A percentile compares a stretch with the other conserved stretches of the same genome.
These are phyloP conservation scores for Rubroshorea leprosula DNA, from an alignment of 345 rosid species.

Conservation along the genomic window DNA sequence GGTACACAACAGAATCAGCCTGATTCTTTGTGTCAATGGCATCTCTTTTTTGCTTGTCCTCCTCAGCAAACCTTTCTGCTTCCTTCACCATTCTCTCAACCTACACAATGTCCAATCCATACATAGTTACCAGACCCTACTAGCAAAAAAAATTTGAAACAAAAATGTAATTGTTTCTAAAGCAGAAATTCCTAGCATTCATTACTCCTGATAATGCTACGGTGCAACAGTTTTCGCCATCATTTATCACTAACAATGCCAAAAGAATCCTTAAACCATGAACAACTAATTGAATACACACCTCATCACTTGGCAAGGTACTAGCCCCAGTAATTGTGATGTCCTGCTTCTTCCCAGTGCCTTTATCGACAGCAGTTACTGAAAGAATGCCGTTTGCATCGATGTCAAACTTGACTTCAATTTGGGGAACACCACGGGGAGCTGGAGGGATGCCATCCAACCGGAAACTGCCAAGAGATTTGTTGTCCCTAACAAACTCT, in stretches of 20 bases:
- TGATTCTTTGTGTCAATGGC: slow-evolving; percentile 97
- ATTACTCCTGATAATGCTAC: no score
- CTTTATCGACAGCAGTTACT: slow-evolving; percentile 80
- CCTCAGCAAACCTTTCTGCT: slow-evolving; percentile 80
- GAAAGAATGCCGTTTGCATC: slow-evolving; percentile 96
- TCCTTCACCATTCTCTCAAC: slow-evolving; percentile 86
- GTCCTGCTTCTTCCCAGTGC: slow-evolving; percentile 93
- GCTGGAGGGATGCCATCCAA: slow-evolving; percentile 50
- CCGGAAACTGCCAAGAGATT: slow-evolving; percentile 50
- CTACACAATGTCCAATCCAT: slow-evolving; percentile 29
- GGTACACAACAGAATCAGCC: slow-evolving; percentile 86
- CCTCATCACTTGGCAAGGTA: slow-evolving; percentile 95
- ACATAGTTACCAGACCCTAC: neutral
- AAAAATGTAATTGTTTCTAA: neutral
- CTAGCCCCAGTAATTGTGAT: slow-evolving; percentile 94
- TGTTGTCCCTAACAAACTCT: slow-evolving; percentile 94
- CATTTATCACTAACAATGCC: no score
- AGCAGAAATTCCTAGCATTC: no score
- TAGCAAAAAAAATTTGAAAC: neutral
- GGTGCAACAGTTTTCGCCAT: no score
- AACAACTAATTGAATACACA: slow-evolving; percentile 22
- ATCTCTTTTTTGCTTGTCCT: slow-evolving; percentile 94
- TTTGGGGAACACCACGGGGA: slow-evolving; percentile 91
- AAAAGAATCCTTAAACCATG: no score
- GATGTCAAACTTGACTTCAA: slow-evolving; percentile 89